Evolutionary conservation across 345 rosid genomes (phyloP).

Genomic region (Anastatica hierochuntica): DNA sequence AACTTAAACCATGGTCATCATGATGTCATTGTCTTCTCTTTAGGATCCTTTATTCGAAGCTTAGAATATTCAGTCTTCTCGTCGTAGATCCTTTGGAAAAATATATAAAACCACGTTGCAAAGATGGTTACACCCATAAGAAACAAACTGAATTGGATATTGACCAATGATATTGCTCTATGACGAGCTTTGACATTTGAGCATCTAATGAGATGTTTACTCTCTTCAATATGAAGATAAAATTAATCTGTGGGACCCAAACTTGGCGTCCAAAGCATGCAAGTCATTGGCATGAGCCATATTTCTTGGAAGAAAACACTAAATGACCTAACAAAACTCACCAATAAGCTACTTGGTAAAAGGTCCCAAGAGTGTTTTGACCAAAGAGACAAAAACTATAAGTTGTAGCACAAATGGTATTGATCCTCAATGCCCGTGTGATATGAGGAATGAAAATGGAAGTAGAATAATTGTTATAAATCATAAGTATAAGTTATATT

Average conservation of each 20-base stretch:
- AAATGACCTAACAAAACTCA: slow-evolving; percentile 54
- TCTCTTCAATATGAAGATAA: slow-evolving; percentile 52
- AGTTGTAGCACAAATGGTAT: slow-evolving; percentile 62
- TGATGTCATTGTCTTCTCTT: slow-evolving; percentile 25
- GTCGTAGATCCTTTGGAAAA: slow-evolving; percentile 30
- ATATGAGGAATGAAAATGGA: slow-evolving; percentile 72
- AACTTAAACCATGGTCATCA: slow-evolving; percentile 24
- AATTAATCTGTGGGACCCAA: slow-evolving; percentile 53
- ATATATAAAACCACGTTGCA: slow-evolving; percentile 35
- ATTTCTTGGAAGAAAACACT: slow-evolving; percentile 63
- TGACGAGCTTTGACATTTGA: slow-evolving; percentile 35
- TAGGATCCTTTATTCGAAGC: slow-evolving; percentile 28
- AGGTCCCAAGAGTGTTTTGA: slow-evolving; percentile 49
- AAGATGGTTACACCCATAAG: slow-evolving; percentile 34
- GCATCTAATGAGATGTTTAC: slow-evolving; percentile 58
- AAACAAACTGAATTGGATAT: slow-evolving; percentile 57
- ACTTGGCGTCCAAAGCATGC: slow-evolving; percentile 63
- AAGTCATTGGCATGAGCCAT: slow-evolving; percentile 68
- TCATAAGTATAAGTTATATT: too few relatives aligned
- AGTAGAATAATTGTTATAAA: slow-evolving; percentile 57
- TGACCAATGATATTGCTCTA: slow-evolving; percentile 67
- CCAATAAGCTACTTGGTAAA: slow-evolving; percentile 53
- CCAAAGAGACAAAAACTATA: slow-evolving; percentile 37
- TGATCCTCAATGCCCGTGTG: slow-evolving; percentile 81
- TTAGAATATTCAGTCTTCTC: slow-evolving; percentile 33